These are phyloP conservation scores for Lasiodiplodia gonubiensis DNA, from an alignment of 2,329 filamentous ascomycete species.

Conservation along the genomic window DNA sequence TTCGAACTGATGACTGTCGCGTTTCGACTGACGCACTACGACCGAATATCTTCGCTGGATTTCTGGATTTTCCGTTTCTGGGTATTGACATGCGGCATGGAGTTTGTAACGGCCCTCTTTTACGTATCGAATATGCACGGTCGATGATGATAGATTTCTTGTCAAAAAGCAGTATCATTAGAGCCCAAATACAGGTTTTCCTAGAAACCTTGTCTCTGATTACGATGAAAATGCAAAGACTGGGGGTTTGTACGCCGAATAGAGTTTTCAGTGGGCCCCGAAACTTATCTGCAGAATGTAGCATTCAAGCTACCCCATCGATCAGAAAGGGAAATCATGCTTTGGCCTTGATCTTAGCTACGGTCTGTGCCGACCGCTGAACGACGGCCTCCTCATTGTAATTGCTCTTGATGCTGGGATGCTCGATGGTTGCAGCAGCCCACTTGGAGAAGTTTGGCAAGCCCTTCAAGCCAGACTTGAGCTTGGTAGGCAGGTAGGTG, in stretches of 20 bases:
- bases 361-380: constrained; percentile 33
- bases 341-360: constrained; percentile 39
- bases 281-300: neutral
- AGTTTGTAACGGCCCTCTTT: neutral
- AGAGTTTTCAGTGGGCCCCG: neutral
- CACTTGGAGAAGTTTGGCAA: constrained; percentile 73
- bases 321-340: neutral
- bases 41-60: no score
- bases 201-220: neutral
- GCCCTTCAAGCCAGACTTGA: constrained; percentile 56
- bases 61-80: neutral
- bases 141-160: neutral
- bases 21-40: neutral
- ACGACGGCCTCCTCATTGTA: constrained; percentile 41
- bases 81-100: neutral
- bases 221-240: neutral
- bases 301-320: neutral
- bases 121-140: neutral
- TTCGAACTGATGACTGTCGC: constrained; percentile 30
- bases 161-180: neutral
- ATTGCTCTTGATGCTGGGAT: constrained; percentile 67
- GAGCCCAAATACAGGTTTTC: neutral
- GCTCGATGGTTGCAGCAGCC: constrained; percentile 63
- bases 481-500: constrained; percentile 58
- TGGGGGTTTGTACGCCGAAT: neutral